Base-by-base conservation (phyloP, 225 moss, liverwort and hornwort genomes). In the Polytrichum commune region DNA sequence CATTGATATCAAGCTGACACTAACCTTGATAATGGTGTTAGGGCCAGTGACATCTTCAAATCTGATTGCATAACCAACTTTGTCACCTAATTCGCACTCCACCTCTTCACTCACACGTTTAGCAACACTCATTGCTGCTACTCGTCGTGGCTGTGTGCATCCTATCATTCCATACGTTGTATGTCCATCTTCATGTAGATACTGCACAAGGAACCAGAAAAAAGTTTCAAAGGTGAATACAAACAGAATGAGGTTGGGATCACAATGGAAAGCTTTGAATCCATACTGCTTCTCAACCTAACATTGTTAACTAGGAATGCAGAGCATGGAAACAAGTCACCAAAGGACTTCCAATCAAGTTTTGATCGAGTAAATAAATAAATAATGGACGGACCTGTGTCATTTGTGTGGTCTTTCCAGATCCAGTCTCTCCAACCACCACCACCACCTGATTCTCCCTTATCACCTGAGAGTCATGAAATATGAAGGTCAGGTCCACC, bases 1-100 rank as follows among this genome's bases (percentile, higher is more conserved):
- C 46, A 1, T 13, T 46, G 46, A 46, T 46, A 46, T 46, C 13
- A 10, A 60, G 20, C 27, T 22, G 73, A 71, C 64, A 29, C 53
- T n/a, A 28, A 95, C 95, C 95, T 98, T 98, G 27, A 98, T 87
- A 54, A 98, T 89, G 63, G 98, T 98, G 24, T 95, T 95, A 20
- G 92, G 91, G 55, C 98, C 94, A 26, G 98, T 98, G n/a, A 91
- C 98, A 81, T 98, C 98, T 81, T 98, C 98, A 75, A 98, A 98
- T 27, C 98, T 93, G 79, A 98, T 98, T 61, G 98, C 98, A 77
- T 98, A 98, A 69, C 98, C 98, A 78, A 98, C 95, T 80, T 98
- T 88, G 69, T 95, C 98, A 67, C 98, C 98, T 25, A 98, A 84
- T 80, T 98, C 93, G 73, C 98, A 98, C 0, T 89, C 93, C 91